Base-by-base conservation (phyloP, 2,329 filamentous ascomycete genomes). In the Cordyceps farinosa region DNA sequence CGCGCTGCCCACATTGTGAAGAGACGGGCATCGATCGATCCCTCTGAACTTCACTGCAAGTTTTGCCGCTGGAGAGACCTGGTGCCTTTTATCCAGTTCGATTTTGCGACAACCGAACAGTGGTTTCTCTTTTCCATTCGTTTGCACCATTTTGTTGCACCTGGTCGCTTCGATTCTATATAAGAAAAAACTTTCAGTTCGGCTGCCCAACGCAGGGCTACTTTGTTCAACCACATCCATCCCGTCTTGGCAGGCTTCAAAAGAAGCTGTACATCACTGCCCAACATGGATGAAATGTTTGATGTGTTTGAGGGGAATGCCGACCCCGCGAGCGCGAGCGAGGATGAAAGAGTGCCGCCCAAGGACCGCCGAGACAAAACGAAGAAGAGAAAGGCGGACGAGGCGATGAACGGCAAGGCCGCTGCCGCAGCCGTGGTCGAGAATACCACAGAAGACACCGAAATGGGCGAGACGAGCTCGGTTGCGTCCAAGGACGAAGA, bases 351-450 rank as follows among this genome's bases (percentile, higher is more conserved):
- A 66, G 69, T 67, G 10, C 68, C 79, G 27, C 84, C 82, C 66
- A 82, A 80, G 68, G 78, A 73, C 70, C 84, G 85, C 57, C 69
- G 69, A 42, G 85, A 88, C 67, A 86, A 84, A 75, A 90, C 81
- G 78, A 95, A 92, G 79, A 97, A 97, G 83, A 86, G 92, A 76
- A 91, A 92, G 75, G 88, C 89, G 45, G 93, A 92, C 74, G 91
- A 92, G 66, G 85, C 86, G 65, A 86, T 92, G 67, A 94, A 93
- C 72, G 78, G 78, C 69, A 74, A 76, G 72, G 72, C 69, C 6
- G 52, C 64, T 10, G 59, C 69, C 30, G 68, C 70, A 30, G 53
- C 17, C n/a, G 44, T 38, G n/a, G 38, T 38, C 17, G 51, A 50
- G 27, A 55, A 58, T n/a, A 22, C 53, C 30, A 52, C 58, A 22